A percentile compares a stretch with the other conserved stretches of the same genome.
These are phyloP conservation scores for Talaromyces ruber DNA, from an alignment of 495 filamentous ascomycete genomes.

Conservation along the genomic window DNA sequence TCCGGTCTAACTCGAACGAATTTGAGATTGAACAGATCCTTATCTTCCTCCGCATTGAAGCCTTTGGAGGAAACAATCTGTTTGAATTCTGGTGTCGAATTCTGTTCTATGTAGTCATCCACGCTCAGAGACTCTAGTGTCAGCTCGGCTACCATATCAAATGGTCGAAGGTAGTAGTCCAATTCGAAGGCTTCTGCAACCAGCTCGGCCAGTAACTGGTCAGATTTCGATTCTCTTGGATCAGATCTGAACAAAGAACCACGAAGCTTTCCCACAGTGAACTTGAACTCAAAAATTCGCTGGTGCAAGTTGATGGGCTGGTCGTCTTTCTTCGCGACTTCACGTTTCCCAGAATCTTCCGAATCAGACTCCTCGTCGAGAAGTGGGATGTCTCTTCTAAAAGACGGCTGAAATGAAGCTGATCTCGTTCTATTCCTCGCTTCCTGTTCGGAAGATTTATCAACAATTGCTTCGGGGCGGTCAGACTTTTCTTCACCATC, in stretches of 20 bases:
- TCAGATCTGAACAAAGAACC: constrained; percentile 87
- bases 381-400: constrained; percentile 65
- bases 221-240: constrained; percentile 63
- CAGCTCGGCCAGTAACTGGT: constrained; percentile 80
- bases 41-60: constrained; percentile 56
- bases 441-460: constrained; percentile 22
- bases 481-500: constrained; percentile 19
- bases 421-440: constrained; percentile 36
- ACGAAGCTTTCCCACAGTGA: constrained; percentile 84
- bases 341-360: constrained; percentile 46
- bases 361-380: constrained; percentile 67
- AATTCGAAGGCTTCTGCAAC: constrained; percentile 85
- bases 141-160: constrained; percentile 86
- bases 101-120: constrained; percentile 88
- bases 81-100: constrained; percentile 88
- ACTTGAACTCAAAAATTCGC: constrained; percentile 89
- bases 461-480: constrained; percentile 7
- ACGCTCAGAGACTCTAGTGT: constrained; percentile 79
- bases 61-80: constrained; percentile 88
- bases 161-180: constrained; percentile 78
- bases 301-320: constrained; percentile 63
- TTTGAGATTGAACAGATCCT: constrained; percentile 80
- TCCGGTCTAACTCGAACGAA: constrained; percentile 83
- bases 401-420: constrained; percentile 55
- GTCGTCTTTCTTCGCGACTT: constrained; percentile 49